Conservation (phyloP, 768 basidiomycete species). For the Phlegmacium glaucopus region DNA sequence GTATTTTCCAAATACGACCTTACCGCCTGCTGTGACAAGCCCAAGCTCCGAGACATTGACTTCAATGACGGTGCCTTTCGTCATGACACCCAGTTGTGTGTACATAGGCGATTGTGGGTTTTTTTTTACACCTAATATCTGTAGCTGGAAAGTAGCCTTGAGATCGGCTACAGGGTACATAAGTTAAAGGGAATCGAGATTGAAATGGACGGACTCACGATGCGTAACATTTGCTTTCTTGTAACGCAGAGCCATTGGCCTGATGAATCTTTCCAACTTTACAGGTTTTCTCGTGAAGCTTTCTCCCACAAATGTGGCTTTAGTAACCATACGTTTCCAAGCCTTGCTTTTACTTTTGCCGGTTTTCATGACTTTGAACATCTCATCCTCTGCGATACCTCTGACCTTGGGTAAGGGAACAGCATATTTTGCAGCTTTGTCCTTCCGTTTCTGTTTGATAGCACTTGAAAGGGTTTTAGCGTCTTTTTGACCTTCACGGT, state of each 20-base stretch:
- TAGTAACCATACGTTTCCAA: conserved; percentile 99
- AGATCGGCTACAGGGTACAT: conserved; percentile 66
- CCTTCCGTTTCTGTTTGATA: conserved; percentile 98
- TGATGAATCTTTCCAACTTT: conserved; percentile 97
- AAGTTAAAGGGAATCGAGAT: not conserved
- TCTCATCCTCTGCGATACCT: conserved; percentile 98
- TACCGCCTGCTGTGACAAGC: conserved; percentile 96
- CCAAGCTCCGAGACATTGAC: conserved; percentile 99
- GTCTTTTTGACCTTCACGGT: conserved; percentile 97
- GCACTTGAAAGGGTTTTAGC: conserved; percentile 95
- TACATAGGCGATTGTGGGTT: conserved; percentile 99
- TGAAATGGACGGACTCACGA: conserved; percentile 51
- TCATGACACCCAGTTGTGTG: conserved; percentile 93
- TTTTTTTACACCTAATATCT: conserved; percentile 98
- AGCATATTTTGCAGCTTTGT: conserved; percentile 97
- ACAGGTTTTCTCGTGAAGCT: conserved; percentile 98
- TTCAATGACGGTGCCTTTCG: conserved; percentile 97
- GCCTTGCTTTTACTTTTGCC: conserved; percentile 95
- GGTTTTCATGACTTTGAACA: conserved; percentile 99
- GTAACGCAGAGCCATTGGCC: conserved; percentile 96
- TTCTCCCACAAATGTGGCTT: conserved; percentile 98
- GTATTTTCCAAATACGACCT: conserved; percentile 91
- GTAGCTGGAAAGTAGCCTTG: conserved; percentile 98
- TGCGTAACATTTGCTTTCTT: conserved; percentile 99
- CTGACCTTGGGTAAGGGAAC: conserved; percentile 96